phyloP scores from a whole-genome alignment of 768 basidiomycete species.

The Royoungia palumana region DNA sequence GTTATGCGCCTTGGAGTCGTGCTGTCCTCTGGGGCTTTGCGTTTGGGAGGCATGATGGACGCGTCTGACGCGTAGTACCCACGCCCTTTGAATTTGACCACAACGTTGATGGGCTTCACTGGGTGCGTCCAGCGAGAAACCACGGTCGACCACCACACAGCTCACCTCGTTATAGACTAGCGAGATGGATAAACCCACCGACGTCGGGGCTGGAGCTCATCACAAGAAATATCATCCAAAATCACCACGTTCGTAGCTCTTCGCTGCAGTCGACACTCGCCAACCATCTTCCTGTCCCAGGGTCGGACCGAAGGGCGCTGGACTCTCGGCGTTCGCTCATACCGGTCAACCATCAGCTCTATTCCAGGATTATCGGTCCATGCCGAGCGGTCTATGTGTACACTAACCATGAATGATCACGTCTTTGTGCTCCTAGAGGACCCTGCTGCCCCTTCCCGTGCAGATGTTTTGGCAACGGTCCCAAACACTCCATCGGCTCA shows the following conservation, averaged over 20 bases:
- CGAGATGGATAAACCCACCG: constrained; percentile 83
- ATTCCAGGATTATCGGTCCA: constrained; percentile 47
- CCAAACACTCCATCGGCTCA: constrained; percentile 39
- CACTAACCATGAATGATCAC: constrained; percentile 76
- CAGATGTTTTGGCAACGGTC: constrained; percentile 43
- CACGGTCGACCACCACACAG: neutral
- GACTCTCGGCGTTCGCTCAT: constrained; percentile 68
- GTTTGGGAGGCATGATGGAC: constrained; percentile 37
- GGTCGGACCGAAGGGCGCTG: constrained; percentile 61
- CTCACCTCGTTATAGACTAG: constrained; percentile 46
- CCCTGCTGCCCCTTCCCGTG: constrained; percentile 63
- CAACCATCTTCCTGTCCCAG: constrained; percentile 34
- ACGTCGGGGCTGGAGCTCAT: constrained; percentile 66
- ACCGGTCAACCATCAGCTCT: constrained; percentile 67
- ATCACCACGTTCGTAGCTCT: constrained; percentile 56
- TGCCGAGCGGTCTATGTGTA: constrained; percentile 68
- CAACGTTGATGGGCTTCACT: constrained; percentile 54
- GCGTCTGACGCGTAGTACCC: constrained; percentile 25
- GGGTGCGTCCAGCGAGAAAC: constrained; percentile 37
- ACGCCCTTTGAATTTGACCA: constrained; percentile 10
- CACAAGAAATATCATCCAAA: constrained; percentile 61
- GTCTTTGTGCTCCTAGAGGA: constrained; percentile 80
- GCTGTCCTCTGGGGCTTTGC: constrained; percentile 34
- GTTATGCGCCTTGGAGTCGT: constrained; percentile 35
- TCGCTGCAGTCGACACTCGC: constrained; percentile 10